Evolutionary conservation across 1,284 basidiomycete genomes (phyloP), one percentile per base, ranked within the genome.

Genomic region (Leccinum angustisporum): DNA sequence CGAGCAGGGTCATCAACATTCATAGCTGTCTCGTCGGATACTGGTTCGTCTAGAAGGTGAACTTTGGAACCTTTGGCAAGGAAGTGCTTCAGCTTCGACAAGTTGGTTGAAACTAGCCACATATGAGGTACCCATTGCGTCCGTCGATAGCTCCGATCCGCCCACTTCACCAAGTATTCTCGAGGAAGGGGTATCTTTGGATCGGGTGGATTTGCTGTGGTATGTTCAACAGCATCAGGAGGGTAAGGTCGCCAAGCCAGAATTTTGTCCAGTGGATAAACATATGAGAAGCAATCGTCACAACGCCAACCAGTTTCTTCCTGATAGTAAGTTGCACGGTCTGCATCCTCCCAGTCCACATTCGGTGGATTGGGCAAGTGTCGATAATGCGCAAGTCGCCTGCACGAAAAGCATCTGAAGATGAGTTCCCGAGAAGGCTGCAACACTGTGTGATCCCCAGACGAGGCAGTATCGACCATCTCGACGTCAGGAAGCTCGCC

Each of bases 81-180:
- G 75, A 97, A 98, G 72, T 92, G 85, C 65, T 87, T 86, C 60
- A 97, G 78, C 70, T 88, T 92, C 14, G 73, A 70, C 4, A 76
- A 71, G 55, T 86, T 79, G 9, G 84, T 86, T 3, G 89, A 84
- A 33, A 87, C 77, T 1, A 97, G 79, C 92, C 92, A 97, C 77
- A 90, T 87, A 70, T 97, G 95, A 18, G 94, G 90, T 1, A 96
- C 93, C 95, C 95, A 97, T 66, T 87, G 79, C 52, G 85, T 79
- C 61, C 92, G 86, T 57, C 89, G 79, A 75, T 91, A 95, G 64
- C 92, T 90, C 61, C 91, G 78, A 61, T 82, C 85, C 5, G 78
- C 75, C 91, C 92, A 97, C 73, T 97, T 97, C 61, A 97, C 86
- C 9, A 97, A 85, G 70, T 97, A 97, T 75, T 96, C 93, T 60